These are phyloP conservation scores for Penicillium brasilianum DNA, from an alignment of 2,329 filamentous ascomycete genomes.

Conservation along the genomic window DNA sequence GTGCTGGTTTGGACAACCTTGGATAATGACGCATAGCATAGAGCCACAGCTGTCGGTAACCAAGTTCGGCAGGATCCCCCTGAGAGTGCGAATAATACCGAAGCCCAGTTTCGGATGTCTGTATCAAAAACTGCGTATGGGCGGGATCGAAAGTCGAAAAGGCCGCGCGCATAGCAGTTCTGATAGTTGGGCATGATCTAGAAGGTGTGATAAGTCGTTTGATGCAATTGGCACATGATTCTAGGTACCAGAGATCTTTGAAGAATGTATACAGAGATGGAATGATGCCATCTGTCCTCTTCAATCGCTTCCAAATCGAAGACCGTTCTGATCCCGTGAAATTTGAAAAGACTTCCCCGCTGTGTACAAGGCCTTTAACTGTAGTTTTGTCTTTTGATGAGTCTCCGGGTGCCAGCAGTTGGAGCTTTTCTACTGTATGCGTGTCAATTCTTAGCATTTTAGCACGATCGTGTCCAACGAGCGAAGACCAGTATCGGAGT, in stretches of 20 bases:
- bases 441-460: conserved; percentile 3
- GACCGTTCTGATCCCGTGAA: neutral
- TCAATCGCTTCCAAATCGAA: conserved; percentile 5
- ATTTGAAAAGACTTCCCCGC: conserved; percentile 1
- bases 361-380: neutral
- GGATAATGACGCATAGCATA: conserved; percentile 2
- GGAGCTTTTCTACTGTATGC: neutral
- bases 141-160: neutral
- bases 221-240: no score
- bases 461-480: conserved; percentile 2
- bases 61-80: neutral
- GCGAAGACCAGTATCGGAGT: neutral
- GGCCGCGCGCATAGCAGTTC: neutral
- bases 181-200: no score
- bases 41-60: conserved; percentile 3
- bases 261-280: conserved; percentile 17
- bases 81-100: conserved; percentile 2
- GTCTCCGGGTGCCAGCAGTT: conserved; percentile 2
- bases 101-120: neutral
- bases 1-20: neutral
- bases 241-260: no score
- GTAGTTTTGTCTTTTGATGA: neutral
- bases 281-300: conserved; percentile 8
- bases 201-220: no score
- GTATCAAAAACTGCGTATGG: neutral